These are phyloP conservation scores for Tricholoma bakamatsutake DNA, from an alignment of 768 basidiomycete species.

Conservation along the genomic window DNA sequence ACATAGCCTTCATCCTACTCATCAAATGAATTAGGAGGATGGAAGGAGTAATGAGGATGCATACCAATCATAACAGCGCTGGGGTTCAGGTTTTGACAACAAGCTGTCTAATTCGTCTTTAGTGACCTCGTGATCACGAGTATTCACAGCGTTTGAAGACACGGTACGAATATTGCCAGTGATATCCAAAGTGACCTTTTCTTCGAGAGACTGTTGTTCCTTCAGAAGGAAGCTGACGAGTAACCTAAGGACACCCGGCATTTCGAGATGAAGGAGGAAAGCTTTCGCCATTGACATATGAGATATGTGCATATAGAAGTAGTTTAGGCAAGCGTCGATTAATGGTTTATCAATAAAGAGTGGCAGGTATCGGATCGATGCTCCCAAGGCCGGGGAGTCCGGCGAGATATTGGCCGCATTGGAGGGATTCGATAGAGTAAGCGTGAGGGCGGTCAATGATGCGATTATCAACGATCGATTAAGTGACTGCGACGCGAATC, in stretches of 20 bases:
- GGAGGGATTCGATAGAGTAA: conserved; percentile 53
- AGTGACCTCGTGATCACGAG: conserved; percentile 61
- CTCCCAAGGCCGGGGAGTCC: conserved; percentile 53
- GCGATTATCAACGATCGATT: conserved; percentile 77
- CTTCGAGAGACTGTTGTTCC: conserved; percentile 58
- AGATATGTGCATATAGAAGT: conserved; percentile 70
- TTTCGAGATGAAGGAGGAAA: conserved; percentile 64
- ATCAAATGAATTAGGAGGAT: neutral
- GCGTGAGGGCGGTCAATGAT: conserved; percentile 52
- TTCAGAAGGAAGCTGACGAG: conserved; percentile 61
- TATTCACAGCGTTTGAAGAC: conserved; percentile 41
- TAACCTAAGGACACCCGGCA: conserved; percentile 65
- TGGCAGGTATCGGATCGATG: conserved; percentile 68
- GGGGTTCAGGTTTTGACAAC: conserved; percentile 58
- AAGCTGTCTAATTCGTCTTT: conserved; percentile 62
- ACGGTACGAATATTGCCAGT: conserved; percentile 53
- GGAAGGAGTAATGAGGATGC: conserved; percentile 10
- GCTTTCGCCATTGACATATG: conserved; percentile 70
- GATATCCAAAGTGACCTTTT: conserved; percentile 59
- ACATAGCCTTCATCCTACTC: conserved; percentile 87
- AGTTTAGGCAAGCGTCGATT: conserved; percentile 68
- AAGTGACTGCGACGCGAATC: conserved; percentile 48
- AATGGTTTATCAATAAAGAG: conserved; percentile 65
- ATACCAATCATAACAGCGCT: conserved; percentile 81
- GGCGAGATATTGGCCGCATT: conserved; percentile 50